Evolutionary conservation across 768 basidiomycete genomes (phyloP).

Genomic region (Rhodosporidiobolus odoratus): DNA sequence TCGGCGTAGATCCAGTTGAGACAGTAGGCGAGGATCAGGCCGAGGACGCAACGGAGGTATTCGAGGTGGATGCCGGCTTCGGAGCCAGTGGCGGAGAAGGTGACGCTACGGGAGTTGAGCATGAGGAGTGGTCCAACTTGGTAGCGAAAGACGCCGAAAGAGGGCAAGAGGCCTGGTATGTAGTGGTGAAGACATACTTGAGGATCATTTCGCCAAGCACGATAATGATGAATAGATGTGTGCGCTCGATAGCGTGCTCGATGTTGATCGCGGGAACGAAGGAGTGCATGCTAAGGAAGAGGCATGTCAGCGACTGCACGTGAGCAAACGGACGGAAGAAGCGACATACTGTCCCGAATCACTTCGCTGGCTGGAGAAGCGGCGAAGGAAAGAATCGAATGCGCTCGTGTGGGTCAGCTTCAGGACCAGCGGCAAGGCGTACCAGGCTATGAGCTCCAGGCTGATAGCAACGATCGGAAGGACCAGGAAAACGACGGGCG

Average conservation of each 20-base stretch:
- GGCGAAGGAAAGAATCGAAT: not conserved
- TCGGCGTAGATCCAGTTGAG: constrained; percentile 30
- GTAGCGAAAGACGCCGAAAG: no score
- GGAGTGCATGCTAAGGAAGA: not conserved
- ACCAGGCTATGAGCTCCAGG: not conserved
- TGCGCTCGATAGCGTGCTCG: constrained; percentile 8
- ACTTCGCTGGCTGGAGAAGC: not conserved
- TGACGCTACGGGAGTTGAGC: constrained; percentile 4
- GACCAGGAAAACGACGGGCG: not conserved
- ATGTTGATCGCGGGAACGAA: constrained; percentile 8
- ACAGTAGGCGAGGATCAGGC: constrained; percentile 1
- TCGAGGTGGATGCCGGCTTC: not conserved
- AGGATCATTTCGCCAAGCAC: constrained; percentile 20
- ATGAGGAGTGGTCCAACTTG: no score
- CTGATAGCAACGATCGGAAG: not conserved
- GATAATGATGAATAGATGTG: not conserved
- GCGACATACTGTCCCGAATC: no score
- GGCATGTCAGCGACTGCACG: not conserved
- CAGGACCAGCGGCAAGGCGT: not conserved
- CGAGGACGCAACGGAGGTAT: constrained; percentile 8
- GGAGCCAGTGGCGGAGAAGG: not conserved
- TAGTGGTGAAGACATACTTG: not conserved
- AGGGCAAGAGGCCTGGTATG: not conserved
- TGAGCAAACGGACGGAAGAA: no score
- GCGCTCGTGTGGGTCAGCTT: not conserved